Evolutionary conservation across 164 flowering plant species (phyloP).

Genomic region (Vitis rupestris): DNA sequence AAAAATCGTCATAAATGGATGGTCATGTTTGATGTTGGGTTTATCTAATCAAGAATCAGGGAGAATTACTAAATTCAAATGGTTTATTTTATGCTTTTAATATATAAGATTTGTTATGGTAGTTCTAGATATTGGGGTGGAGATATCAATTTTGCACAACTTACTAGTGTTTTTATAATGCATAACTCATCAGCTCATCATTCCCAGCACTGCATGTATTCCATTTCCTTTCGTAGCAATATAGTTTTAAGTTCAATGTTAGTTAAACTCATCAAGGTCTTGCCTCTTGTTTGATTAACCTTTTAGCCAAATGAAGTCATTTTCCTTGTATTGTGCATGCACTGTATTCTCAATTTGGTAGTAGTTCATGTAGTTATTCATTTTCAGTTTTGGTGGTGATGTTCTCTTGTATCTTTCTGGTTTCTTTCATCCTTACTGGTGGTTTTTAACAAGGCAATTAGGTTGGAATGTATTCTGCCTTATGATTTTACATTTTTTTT

Average conservation of each 20-base stretch:
- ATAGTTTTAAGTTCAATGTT: too few species aligned
- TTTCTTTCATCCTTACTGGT: not conserved
- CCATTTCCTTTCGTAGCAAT: too few species aligned
- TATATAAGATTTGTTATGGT: not conserved
- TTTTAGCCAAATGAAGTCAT: not conserved
- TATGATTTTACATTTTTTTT: not conserved
- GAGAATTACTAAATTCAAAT: not conserved
- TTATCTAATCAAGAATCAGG: not conserved
- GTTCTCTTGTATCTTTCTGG: not conserved
- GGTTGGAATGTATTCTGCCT: not conserved
- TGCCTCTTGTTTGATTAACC: not conserved
- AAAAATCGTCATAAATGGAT: too few species aligned
- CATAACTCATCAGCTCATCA: too few species aligned
- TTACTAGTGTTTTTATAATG: too few species aligned
- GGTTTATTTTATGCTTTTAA: not conserved
- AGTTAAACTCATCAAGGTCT: not conserved
- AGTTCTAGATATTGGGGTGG: not conserved
- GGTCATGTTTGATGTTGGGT: not conserved
- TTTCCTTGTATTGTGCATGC: not conserved
- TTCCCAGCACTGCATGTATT: too few species aligned
- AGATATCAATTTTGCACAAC: too few species aligned
- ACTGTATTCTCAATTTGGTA: not conserved
- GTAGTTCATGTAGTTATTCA: not conserved
- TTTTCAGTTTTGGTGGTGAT: not conserved
- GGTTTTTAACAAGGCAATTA: not conserved